These are phyloP conservation scores for Inonotus hispidus DNA, from an alignment of 1,284 basidiomycete species.

Conservation along the genomic window DNA sequence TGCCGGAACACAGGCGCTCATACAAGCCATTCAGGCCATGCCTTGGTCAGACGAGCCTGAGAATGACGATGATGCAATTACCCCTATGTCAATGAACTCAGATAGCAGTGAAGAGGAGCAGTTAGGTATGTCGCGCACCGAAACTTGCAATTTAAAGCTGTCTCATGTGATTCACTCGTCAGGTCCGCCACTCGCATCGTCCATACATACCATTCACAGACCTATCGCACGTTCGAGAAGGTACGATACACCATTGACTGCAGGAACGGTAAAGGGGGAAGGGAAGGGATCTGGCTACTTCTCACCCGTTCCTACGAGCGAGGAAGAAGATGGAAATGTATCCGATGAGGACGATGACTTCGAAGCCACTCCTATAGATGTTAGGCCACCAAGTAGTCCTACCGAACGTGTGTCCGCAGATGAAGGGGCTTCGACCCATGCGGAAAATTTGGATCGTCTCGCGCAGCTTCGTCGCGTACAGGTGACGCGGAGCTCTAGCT, in stretches of 20 bases:
- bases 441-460: constrained; percentile 3
- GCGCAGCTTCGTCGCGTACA: constrained; percentile 14
- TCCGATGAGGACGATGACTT: constrained; percentile 50
- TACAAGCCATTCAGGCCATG: constrained; percentile 77
- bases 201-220: constrained; percentile 33
- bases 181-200: constrained; percentile 27
- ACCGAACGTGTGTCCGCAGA: constrained; percentile 7
- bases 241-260: constrained; percentile 7
- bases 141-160: not conserved
- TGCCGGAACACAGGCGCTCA: constrained; percentile 76
- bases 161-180: constrained; percentile 4
- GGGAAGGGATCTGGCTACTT: constrained; percentile 17
- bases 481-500: constrained; percentile 49
- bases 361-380: constrained; percentile 42
- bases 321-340: constrained; percentile 30
- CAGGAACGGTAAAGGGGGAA: not conserved
- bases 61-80: constrained; percentile 54
- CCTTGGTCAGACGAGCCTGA: constrained; percentile 69
- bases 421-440: not conserved
- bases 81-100: constrained; percentile 38
- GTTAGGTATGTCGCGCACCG: constrained; percentile 27
- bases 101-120: constrained; percentile 61
- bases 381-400: constrained; percentile 25
- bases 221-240: constrained; percentile 27
- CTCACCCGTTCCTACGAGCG: constrained; percentile 25